These are phyloP conservation scores for Linnemannia hyalina DNA, from an alignment of 192 early-diverging fungal genomes.

Conservation along the genomic window DNA sequence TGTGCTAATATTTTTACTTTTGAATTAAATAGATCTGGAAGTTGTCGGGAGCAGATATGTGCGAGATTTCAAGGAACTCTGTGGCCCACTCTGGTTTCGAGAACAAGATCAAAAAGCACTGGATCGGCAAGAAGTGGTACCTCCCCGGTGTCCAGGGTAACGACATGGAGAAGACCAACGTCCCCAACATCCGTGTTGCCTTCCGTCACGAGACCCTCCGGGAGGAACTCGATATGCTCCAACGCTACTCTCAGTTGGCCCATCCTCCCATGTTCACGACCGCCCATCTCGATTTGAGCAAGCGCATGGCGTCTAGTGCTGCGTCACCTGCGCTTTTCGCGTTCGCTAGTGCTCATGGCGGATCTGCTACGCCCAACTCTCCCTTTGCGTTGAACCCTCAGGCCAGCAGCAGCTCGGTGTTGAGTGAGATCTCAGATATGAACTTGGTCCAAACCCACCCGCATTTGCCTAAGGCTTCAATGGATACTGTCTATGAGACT, in stretches of 20 bases:
- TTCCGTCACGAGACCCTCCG: constrained; percentile 90
- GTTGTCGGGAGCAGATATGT: constrained; percentile 93
- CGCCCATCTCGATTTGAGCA: constrained; percentile 36
- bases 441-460: constrained; percentile 31
- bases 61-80: constrained; percentile 94
- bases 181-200: constrained; percentile 87
- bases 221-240: constrained; percentile 78
- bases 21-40: constrained; percentile 87
- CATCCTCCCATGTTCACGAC: constrained; percentile 44
- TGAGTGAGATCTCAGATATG: constrained; percentile 15
- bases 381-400: constrained; percentile 46
- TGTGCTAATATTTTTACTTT: neutral
- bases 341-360: neutral
- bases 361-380: constrained; percentile 16
- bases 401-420: neutral
- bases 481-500: constrained; percentile 19
- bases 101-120: constrained; percentile 89
- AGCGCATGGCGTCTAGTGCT: constrained; percentile 45
- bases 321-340: constrained; percentile 41
- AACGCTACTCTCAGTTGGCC: constrained; percentile 58
- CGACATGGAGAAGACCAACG: constrained; percentile 95
- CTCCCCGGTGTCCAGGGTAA: constrained; percentile 85
- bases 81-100: constrained; percentile 95
- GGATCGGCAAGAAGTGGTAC: constrained; percentile 89
- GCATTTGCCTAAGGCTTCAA: constrained; percentile 2